Conservation (phyloP, 1,139 yeast species). For the Candida smagusa region DNA sequence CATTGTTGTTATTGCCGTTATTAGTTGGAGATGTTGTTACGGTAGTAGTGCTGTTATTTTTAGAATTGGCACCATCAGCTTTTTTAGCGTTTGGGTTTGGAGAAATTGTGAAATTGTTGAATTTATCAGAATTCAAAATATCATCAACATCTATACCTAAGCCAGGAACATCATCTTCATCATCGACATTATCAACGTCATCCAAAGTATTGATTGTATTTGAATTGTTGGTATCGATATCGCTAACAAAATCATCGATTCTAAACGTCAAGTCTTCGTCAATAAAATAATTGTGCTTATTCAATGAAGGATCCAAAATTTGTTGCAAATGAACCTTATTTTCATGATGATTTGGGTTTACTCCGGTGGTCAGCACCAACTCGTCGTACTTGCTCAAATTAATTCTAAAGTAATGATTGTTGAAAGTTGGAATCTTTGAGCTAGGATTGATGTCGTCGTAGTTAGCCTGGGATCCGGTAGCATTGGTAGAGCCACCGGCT, state of each 20-base stretch:
- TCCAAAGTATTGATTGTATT: conserved; percentile 18
- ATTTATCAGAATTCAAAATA: conserved; percentile 41
- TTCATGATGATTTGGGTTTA: conserved; percentile 8
- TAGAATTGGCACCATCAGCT: background rate
- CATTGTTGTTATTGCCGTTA: conserved; percentile 3
- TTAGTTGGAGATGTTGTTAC: background rate
- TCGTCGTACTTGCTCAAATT: conserved; percentile 39
- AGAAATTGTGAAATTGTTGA: conserved; percentile 31
- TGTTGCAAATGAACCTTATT: conserved; percentile 12
- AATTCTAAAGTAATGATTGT: conserved; percentile 36
- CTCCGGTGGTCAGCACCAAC: conserved; percentile 12
- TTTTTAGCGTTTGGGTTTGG: conserved; percentile 12
- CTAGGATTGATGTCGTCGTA: conserved; percentile 14
- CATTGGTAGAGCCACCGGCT: background rate
- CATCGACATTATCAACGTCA: conserved; percentile 30
- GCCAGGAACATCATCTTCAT: conserved; percentile 39
- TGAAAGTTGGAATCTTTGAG: conserved; percentile 34
- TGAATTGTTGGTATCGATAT: conserved; percentile 22
- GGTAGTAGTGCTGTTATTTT: background rate
- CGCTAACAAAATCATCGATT: conserved; percentile 37
- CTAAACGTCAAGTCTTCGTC: conserved; percentile 37
- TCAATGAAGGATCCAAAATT: conserved; percentile 17
- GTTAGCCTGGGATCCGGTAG: background rate
- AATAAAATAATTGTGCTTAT: conserved; percentile 28
- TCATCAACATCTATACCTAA: conserved; percentile 48